Conservation (phyloP, 192 early-diverging fungal genomes). For the Bifiguratus adelaidae region DNA sequence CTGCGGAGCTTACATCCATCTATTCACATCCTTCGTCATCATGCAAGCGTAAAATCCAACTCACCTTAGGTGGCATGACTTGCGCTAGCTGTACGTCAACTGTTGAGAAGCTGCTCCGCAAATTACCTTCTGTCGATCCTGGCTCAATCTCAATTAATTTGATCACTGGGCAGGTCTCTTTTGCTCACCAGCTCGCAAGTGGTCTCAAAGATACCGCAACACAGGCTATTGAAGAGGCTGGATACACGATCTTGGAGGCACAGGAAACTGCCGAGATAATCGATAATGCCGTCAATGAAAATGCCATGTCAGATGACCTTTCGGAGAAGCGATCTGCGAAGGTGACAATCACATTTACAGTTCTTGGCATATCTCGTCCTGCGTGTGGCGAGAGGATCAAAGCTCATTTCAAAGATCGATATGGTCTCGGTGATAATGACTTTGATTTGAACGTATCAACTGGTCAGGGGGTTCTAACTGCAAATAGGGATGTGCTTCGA, state of each 20-base stretch:
- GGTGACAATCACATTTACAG: too few species aligned
- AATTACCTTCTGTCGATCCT: slow-evolving; percentile 26
- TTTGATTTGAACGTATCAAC: too few species aligned
- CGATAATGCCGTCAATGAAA: background rate
- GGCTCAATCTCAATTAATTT: slow-evolving; percentile 54
- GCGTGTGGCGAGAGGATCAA: too few species aligned
- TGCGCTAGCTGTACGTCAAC: slow-evolving; percentile 76
- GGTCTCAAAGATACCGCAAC: slow-evolving; percentile 26
- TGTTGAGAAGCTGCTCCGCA: slow-evolving; percentile 47
- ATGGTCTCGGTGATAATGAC: too few species aligned
- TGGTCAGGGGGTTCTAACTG: too few species aligned
- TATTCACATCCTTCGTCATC: background rate
- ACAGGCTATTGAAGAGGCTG: slow-evolving; percentile 54
- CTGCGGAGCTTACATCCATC: background rate
- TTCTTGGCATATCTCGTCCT: too few species aligned
- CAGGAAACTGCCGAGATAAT: background rate
- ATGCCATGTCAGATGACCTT: background rate
- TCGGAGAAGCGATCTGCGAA: slow-evolving; percentile 3
- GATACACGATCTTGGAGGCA: slow-evolving; percentile 47
- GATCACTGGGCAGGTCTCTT: slow-evolving; percentile 44
- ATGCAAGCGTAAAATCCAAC: too few species aligned
- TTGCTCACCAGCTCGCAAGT: slow-evolving; percentile 26
- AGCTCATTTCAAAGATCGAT: too few species aligned
- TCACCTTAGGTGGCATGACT: slow-evolving; percentile 88
- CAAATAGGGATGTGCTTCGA: too few species aligned